These are phyloP conservation scores for Lipomyces japonicus DNA, from an alignment of 805 yeast genomes.

Conservation along the genomic window DNA sequence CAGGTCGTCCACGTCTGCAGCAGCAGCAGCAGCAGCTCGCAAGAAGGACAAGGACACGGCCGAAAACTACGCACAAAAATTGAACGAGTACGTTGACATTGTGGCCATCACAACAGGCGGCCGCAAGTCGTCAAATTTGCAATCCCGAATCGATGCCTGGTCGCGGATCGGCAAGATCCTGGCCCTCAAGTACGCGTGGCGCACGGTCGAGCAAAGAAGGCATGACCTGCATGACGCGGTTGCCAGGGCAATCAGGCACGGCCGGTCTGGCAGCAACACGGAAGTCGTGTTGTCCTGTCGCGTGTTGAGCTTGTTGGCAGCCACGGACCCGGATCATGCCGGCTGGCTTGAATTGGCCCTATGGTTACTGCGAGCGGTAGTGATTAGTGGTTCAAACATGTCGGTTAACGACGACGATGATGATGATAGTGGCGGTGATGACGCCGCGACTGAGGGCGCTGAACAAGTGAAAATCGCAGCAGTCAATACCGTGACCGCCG, in stretches of 20 bases:
- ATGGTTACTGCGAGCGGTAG: constrained; percentile 12
- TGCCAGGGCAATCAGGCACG: constrained; percentile 6
- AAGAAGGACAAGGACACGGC: constrained; percentile 18
- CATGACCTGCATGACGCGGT: constrained; percentile 20
- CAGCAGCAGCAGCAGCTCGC: constrained; percentile 10
- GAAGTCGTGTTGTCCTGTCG: constrained; percentile 16
- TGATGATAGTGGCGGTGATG: constrained; percentile 22
- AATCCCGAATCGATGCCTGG: constrained; percentile 22
- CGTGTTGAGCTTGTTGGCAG: constrained; percentile 1
- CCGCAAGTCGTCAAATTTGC: constrained; percentile 14
- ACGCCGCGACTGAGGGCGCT: constrained; percentile 22
- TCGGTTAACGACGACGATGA: constrained; percentile 13
- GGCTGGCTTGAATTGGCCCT: constrained; percentile 4
- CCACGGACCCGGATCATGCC: constrained; percentile 25
- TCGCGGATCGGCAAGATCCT: constrained; percentile 15
- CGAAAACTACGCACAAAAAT: constrained; percentile 22
- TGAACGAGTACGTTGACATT: constrained; percentile 13
- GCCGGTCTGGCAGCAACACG: constrained; percentile 10
- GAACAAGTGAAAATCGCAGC: constrained; percentile 28
- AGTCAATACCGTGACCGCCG: constrained; percentile 23
- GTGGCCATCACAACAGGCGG: constrained; percentile 20
- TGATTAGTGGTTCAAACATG: constrained; percentile 16
- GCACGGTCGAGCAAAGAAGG: constrained; percentile 17
- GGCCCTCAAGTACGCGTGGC: constrained; percentile 25
- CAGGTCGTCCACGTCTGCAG: constrained; percentile 14